Evolutionary conservation across 2,329 filamentous ascomycete genomes (phyloP), one percentile per base, ranked within the genome.

Genomic region (Lecanosticta acicola): DNA sequence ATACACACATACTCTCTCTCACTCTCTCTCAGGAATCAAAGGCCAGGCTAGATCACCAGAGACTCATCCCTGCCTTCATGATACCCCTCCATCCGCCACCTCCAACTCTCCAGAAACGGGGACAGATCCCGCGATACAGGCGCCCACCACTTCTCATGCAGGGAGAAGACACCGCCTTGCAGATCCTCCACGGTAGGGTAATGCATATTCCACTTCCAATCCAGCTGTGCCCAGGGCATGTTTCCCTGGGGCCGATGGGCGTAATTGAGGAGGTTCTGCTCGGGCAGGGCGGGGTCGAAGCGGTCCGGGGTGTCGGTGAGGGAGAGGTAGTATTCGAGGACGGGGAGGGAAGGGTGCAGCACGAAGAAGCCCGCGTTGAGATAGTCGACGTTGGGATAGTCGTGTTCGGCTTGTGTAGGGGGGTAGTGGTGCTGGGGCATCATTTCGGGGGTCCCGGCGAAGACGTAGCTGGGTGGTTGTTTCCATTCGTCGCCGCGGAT

Each of bases 121-220:
- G 48, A 52, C 24, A 71, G 56, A 41, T 62, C 59, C 34, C 59
- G 48, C 32, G 63, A 56, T 19, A 54, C 60, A 1, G 60, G 64
- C 32, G 58, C 50, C 67, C 67, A 70, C 62, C 64, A 70, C 54
- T 70, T 70, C 49, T 65, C 66, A 36, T 70, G 68, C 39, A 69
- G 51, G 42, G 59, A 65, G 29, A 56, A 56, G 8, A 68, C 54
- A 0, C 68, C 67, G 21, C 63, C 59, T 9, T 63, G 54, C 21
- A 69, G 47, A 43, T 70, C 67, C 19, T 58, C 57, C 39, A 65
- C 58, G 11, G 55, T 68, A 0, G 63, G 61, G 35, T 61, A 65
- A 37, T 66, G 60, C 9, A 68, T 61, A 41, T 69, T 70, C 66
- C 66, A 70, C 7, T 57, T 62, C 13, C 62, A 61, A 16, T 53